Percentiles rank a stretch among this genome's conserved stretches.
Evolutionary conservation across 179 eudicot genomes (phyloP).

Genomic region (Heliamphora pulchella): DNA sequence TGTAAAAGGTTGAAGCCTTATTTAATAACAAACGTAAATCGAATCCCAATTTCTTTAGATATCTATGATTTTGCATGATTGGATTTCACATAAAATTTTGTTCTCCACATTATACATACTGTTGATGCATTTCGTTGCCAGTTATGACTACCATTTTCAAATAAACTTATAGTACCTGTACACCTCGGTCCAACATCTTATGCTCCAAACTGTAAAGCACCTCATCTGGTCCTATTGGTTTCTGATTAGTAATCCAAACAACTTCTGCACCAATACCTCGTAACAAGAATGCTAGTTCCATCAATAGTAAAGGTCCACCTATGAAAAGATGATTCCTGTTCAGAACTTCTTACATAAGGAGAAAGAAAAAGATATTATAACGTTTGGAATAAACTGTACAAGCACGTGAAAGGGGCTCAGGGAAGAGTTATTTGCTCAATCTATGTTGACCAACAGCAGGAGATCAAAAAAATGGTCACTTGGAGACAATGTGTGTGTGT

Average conservation of each 20-base stretch:
- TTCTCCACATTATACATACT: background rate
- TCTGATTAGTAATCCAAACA: conserved; percentile 80
- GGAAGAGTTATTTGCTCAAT: background rate
- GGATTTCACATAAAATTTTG: background rate
- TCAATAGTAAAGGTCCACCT: conserved; percentile 80
- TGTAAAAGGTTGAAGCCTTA: background rate
- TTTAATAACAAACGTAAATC: background rate
- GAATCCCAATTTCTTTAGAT: background rate
- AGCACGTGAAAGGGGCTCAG: background rate
- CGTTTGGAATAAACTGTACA: background rate
- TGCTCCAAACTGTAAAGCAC: conserved; percentile 65
- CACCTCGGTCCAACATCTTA: conserved; percentile 78
- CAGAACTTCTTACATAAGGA: background rate
- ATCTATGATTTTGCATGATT: background rate
- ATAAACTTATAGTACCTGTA: conserved; percentile 40
- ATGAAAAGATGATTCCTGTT: conserved; percentile 3
- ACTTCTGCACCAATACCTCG: conserved; percentile 71
- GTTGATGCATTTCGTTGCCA: background rate
- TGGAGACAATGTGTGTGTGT: background rate
- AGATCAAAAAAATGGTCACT: background rate
- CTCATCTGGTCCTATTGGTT: conserved; percentile 51
- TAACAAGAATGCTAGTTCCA: conserved; percentile 79
- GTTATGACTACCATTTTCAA: background rate
- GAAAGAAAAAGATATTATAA: background rate
- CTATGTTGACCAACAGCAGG: background rate